phyloP scores from a whole-genome alignment of 2,329 filamentous ascomycete genomes.

The Thermothelomyces thermophilus region DNA sequence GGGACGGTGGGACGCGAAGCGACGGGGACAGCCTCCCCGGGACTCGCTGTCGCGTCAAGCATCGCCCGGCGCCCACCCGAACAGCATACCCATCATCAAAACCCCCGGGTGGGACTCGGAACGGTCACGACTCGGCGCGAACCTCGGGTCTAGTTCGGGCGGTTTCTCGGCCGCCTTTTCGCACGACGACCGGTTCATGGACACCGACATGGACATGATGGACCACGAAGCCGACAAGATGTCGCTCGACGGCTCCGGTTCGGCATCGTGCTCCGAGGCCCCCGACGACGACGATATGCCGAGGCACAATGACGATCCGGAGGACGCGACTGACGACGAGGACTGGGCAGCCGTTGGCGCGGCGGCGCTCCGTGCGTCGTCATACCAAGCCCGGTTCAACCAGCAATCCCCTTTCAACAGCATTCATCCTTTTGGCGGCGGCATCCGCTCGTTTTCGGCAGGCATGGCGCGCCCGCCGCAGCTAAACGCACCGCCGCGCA shows the following conservation, averaged over 20 bases:
- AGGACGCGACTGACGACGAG: conserved; percentile 88
- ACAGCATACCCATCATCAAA: conserved; percentile 52
- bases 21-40: conserved; percentile 55
- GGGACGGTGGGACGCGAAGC: conserved; percentile 88
- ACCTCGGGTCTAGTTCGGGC: conserved; percentile 55
- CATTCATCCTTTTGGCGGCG: conserved; percentile 42
- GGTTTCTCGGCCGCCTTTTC: conserved; percentile 67
- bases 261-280: conserved; percentile 70
- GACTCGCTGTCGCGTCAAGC: conserved; percentile 33
- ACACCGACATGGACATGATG: conserved; percentile 59
- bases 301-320: conserved; percentile 66
- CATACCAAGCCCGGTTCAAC: conserved; percentile 54
- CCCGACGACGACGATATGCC: conserved; percentile 60
- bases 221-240: conserved; percentile 92
- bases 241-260: conserved; percentile 68
- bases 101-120: conserved; percentile 38
- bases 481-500: conserved; percentile 30
- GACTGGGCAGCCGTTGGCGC: conserved; percentile 91
- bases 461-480: conserved; percentile 50
- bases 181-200: conserved; percentile 58
- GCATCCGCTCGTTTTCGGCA: conserved; percentile 45
- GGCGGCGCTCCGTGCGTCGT: conserved; percentile 67
- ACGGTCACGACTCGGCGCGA: conserved; percentile 43
- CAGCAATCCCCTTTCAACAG: conserved; percentile 41
- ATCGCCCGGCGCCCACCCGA: conserved; percentile 39